Base-by-base conservation (phyloP, 2,329 filamentous ascomycete species). In the Penicillium sumatraense region DNA sequence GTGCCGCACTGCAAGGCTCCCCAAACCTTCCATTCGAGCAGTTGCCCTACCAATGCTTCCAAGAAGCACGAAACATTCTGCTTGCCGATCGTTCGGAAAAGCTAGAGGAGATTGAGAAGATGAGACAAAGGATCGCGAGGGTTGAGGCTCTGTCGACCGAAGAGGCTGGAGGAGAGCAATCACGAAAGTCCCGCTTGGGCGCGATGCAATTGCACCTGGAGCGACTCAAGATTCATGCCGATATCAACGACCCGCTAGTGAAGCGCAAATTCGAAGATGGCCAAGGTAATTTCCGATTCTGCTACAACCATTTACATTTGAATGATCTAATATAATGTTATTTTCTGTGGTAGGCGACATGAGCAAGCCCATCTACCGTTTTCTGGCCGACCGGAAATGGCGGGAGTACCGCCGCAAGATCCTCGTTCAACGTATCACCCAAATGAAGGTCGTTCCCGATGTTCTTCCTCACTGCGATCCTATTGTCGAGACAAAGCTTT, bases 251-350 rank as follows among this genome's bases (percentile, higher is more conserved):
- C 70, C 95, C 95, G 1, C 67, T 91, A 33, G 91, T 98, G 58
- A 97, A 97, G 85, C 90, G 91, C 77, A 88, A 85, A 63, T 98
- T 96, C 64, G 95, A 99, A 72, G 93, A 98, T 75, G 92, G 93
- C 21, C 76, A 88, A 67, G 92, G 93, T 96, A 80, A 66, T 83
- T 49, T n/a, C 49, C 9, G 38, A 23, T 26, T 24, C 24, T 10
- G n/a, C 8, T 45, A 16, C 48, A 11, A 2, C 13, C 3, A 20
- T 5, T 26, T 29, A 7, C 11, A 18, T 27, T 8, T 26, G 49
- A 51, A 24, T 49, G 24, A 13, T 9, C 23, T 40, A 7, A 53
- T 38, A 48, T 65, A 72, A 65, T 72, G 59, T 36, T 41, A 24
- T 41, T 47, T 53, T 24, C 35, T 44, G n/a, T n/a, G n/a, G 26